These are phyloP conservation scores for Gliomastix tumulicola DNA, from an alignment of 2,329 filamentous ascomycete species.

Conservation along the genomic window DNA sequence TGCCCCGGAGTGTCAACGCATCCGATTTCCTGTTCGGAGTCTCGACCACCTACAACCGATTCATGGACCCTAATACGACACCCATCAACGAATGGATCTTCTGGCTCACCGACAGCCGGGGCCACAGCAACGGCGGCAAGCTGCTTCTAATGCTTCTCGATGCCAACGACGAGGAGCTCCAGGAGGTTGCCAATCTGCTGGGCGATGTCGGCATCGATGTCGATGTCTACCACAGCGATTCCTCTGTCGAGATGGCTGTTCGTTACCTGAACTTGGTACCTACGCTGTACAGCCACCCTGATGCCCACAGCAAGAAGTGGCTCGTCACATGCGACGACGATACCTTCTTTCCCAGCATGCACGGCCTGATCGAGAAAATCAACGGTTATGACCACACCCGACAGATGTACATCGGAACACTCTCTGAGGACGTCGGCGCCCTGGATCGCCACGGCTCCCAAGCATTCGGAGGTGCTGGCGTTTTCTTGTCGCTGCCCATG, in stretches of 20 bases:
- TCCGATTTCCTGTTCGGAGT: slow-evolving; percentile 54
- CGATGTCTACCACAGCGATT: slow-evolving; percentile 48
- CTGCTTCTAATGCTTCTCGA: slow-evolving; percentile 47
- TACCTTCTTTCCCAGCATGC: slow-evolving; percentile 56
- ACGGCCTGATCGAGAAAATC: slow-evolving; percentile 43
- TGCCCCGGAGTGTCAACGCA: slow-evolving; percentile 42
- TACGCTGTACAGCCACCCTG: slow-evolving; percentile 44
- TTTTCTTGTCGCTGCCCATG: slow-evolving; percentile 50
- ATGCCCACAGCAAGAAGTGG: slow-evolving; percentile 46
- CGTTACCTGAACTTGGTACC: slow-evolving; percentile 50
- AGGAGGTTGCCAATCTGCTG: slow-evolving; percentile 39
- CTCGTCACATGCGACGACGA: slow-evolving; percentile 58
- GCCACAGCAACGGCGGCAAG: slow-evolving; percentile 49
- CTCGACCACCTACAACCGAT: slow-evolving; percentile 49
- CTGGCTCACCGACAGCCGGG: slow-evolving; percentile 51
- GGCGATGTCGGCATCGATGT: slow-evolving; percentile 45
- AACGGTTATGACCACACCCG: slow-evolving; percentile 41
- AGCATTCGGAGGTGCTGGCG: slow-evolving; percentile 56
- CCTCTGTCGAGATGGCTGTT: slow-evolving; percentile 48
- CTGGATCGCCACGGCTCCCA: slow-evolving; percentile 55
- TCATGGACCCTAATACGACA: slow-evolving; percentile 42
- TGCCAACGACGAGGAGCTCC: slow-evolving; percentile 42
- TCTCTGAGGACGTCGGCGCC: slow-evolving; percentile 56
- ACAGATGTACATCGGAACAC: slow-evolving; percentile 52
- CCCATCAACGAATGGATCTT: slow-evolving; percentile 53